These are phyloP conservation scores for Collybia sordida DNA, from an alignment of 768 basidiomycete genomes.

Conservation along the genomic window DNA sequence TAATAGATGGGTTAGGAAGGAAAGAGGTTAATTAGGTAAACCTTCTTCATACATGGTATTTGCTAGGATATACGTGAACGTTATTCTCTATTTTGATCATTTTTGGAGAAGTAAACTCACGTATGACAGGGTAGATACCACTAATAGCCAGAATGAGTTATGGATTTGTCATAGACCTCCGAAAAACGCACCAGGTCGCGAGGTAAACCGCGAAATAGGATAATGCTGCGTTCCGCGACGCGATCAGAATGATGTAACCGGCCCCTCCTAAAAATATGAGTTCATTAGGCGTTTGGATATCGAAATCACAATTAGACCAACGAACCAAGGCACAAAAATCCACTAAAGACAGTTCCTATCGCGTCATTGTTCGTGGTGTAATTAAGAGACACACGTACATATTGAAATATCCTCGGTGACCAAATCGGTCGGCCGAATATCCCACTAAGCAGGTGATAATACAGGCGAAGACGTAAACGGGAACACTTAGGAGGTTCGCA, in stretches of 20 bases:
- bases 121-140: constrained; percentile 74
- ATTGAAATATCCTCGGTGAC: constrained; percentile 62
- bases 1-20: neutral
- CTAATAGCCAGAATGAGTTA: constrained; percentile 24
- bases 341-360: constrained; percentile 17
- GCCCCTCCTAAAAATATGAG: constrained; percentile 41
- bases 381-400: constrained; percentile 39
- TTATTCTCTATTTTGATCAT: neutral
- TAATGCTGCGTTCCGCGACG: constrained; percentile 58
- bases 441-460: constrained; percentile 65
- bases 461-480: constrained; percentile 72
- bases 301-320: constrained; percentile 16
- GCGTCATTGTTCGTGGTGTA: neutral
- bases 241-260: constrained; percentile 72
- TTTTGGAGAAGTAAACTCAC: constrained; percentile 35
- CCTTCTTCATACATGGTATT: constrained; percentile 49
- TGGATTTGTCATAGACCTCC: neutral
- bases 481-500: constrained; percentile 77
- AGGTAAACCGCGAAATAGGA: constrained; percentile 75
- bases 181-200: constrained; percentile 55
- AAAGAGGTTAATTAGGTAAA: neutral
- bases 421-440: constrained; percentile 59
- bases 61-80: constrained; percentile 31
- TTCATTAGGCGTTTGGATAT: neutral
- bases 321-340: constrained; percentile 35